A percentile compares a stretch with the other conserved stretches of the same genome.
Conservation (phyloP, 495 filamentous ascomycete species). For the Mytilinidion resinicola region DNA sequence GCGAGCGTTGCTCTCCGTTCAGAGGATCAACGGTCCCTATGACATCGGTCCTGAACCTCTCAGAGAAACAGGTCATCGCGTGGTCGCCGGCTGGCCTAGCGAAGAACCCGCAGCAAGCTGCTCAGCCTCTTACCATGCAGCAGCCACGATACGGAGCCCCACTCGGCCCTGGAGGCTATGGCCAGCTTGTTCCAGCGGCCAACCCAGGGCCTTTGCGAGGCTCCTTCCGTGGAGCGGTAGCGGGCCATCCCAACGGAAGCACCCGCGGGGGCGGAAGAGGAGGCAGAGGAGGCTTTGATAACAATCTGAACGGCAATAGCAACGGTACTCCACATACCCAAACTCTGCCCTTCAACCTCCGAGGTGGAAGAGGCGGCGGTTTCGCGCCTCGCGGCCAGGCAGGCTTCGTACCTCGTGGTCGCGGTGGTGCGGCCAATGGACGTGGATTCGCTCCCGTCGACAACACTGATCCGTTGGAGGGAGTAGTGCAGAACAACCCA, state of each 20-base stretch:
- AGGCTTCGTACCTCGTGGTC: constrained; percentile 23
- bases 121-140: constrained; percentile 51
- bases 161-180: constrained; percentile 42
- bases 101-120: constrained; percentile 43
- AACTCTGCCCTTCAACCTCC: constrained; percentile 19
- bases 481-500: constrained; percentile 47
- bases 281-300: constrained; percentile 25
- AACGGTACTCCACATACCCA: constrained; percentile 26
- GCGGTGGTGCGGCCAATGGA: constrained; percentile 34
- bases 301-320: not conserved
- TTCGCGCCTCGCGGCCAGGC: constrained; percentile 34
- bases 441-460: constrained; percentile 52
- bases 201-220: constrained; percentile 63
- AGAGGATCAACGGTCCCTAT: constrained; percentile 85
- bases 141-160: constrained; percentile 43
- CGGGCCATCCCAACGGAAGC: constrained; percentile 36
- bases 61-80: constrained; percentile 71
- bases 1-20: constrained; percentile 89
- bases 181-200: constrained; percentile 62
- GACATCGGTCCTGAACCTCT: constrained; percentile 79
- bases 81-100: constrained; percentile 61
- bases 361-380: constrained; percentile 21
- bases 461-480: constrained; percentile 43
- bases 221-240: constrained; percentile 64
- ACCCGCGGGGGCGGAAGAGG: constrained; percentile 20